phyloP scores from a whole-genome alignment of 495 filamentous ascomycete genomes.

The Opeltia flavorubescens region DNA sequence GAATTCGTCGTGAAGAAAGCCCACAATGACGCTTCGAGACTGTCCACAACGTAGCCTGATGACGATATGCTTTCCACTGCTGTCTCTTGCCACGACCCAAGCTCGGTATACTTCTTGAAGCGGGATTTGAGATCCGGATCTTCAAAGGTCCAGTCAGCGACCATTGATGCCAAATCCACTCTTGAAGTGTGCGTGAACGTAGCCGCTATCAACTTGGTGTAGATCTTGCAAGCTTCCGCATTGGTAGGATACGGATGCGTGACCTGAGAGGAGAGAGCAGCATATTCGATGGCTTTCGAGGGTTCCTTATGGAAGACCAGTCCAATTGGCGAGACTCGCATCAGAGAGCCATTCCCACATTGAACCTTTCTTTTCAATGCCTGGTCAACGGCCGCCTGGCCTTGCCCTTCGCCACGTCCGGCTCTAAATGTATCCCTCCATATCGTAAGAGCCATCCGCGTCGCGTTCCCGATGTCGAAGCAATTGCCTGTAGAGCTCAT shows the following conservation, averaged over 20 bases:
- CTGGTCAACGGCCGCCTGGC: conserved; percentile 5
- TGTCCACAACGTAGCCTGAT: conserved; percentile 33
- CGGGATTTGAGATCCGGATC: conserved; percentile 14
- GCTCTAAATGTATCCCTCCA: conserved; percentile 17
- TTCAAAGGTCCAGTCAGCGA: conserved; percentile 14
- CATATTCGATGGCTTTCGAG: conserved; percentile 15
- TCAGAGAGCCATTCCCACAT: conserved; percentile 34
- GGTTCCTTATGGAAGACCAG: conserved; percentile 18
- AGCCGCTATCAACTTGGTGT: conserved; percentile 20
- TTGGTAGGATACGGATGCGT: conserved; percentile 30
- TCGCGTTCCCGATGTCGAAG: conserved; percentile 30
- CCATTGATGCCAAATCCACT: background rate
- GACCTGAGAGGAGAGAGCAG: conserved; percentile 17
- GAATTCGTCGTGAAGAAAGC: conserved; percentile 26
- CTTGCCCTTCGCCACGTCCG: conserved; percentile 7
- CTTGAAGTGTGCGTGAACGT: conserved; percentile 3
- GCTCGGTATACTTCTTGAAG: conserved; percentile 10
- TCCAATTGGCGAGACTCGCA: conserved; percentile 29
- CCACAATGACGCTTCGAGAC: conserved; percentile 33
- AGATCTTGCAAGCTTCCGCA: conserved; percentile 27
- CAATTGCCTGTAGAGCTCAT: conserved; percentile 23
- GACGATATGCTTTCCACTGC: conserved; percentile 16
- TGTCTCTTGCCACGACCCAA: conserved; percentile 15
- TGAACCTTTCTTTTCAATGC: conserved; percentile 1
- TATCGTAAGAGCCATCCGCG: conserved; percentile 20